Evolutionary conservation across 495 filamentous ascomycete species (phyloP).

Genomic region (Friedmanniomyces simplex): DNA sequence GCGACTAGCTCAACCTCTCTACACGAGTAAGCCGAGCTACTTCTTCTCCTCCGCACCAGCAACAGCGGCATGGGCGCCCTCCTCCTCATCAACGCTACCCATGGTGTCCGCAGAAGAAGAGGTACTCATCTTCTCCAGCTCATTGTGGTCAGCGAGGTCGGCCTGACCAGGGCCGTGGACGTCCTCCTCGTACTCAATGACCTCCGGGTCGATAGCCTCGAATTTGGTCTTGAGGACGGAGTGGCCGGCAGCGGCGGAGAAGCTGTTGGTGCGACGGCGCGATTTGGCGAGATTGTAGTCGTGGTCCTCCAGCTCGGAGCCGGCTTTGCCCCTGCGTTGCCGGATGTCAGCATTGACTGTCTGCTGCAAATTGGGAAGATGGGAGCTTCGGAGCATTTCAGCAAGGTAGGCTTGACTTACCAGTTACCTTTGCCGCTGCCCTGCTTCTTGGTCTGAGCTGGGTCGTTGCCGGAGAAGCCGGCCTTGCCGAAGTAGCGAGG

Average conservation of each 20-base stretch:
- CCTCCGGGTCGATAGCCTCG: slow-evolving; percentile 69
- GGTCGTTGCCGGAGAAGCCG: slow-evolving; percentile 69
- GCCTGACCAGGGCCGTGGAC: slow-evolving; percentile 44
- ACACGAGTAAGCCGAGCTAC: not conserved
- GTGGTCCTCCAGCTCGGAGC: slow-evolving; percentile 73
- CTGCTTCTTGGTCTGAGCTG: slow-evolving; percentile 93
- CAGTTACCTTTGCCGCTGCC: slow-evolving; percentile 90
- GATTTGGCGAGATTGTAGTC: slow-evolving; percentile 72
- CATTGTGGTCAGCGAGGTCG: slow-evolving; percentile 17
- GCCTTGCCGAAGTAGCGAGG: slow-evolving; percentile 89
- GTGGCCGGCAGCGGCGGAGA: slow-evolving; percentile 49
- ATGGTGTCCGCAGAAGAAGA: slow-evolving; percentile 20
- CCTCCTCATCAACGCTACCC: slow-evolving; percentile 31
- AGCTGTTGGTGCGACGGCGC: slow-evolving; percentile 87
- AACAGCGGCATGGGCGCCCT: slow-evolving; percentile 8
- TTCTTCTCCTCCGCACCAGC: slow-evolving; percentile 10
- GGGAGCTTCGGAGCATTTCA: not conserved
- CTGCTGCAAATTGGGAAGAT: not conserved
- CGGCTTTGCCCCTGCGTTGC: slow-evolving; percentile 60
- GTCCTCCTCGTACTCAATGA: slow-evolving; percentile 65
- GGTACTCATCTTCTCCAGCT: slow-evolving; percentile 31
- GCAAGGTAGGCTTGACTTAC: slow-evolving; percentile 40
- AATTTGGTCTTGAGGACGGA: slow-evolving; percentile 79
- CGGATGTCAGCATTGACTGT: not conserved
- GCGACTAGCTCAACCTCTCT: not conserved